phyloP scores from a whole-genome alignment of 139 green algal genomes.

The Picochlorum sp. region DNA sequence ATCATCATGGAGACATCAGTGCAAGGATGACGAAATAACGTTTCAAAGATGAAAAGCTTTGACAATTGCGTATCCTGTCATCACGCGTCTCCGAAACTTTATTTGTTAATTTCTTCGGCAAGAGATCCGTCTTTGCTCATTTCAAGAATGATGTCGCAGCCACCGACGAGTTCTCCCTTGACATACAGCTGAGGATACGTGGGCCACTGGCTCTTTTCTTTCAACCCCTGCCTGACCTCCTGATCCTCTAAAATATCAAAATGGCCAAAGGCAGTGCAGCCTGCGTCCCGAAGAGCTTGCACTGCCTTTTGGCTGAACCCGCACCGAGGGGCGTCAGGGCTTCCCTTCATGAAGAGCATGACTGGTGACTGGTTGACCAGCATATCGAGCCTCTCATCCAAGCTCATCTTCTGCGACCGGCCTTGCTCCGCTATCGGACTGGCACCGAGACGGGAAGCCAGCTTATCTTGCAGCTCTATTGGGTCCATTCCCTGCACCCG shows the following conservation, averaged over 20 bases:
- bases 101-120: not conserved
- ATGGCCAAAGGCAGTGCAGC: constrained; percentile 43
- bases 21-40: not conserved
- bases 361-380: constrained; percentile 45
- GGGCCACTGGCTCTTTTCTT: constrained; percentile 46
- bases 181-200: constrained; percentile 89
- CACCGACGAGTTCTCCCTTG: constrained; percentile 75
- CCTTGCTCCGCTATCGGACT: not conserved
- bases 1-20: not conserved
- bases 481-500: constrained; percentile 71
- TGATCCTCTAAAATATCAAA: constrained; percentile 90
- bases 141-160: constrained; percentile 79
- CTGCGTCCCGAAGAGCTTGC: constrained; percentile 38
- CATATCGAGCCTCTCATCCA: constrained; percentile 38
- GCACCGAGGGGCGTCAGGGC: constrained; percentile 59
- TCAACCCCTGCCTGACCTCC: constrained; percentile 71
- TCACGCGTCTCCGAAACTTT: not conserved
- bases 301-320: constrained; percentile 79
- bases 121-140: constrained; percentile 44
- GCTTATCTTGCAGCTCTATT: not conserved
- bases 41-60: too few species aligned
- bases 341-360: constrained; percentile 87
- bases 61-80: too few species aligned
- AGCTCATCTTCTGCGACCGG: not conserved
- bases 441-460: not conserved